phyloP scores from a whole-genome alignment of 306 rosid species.

The Malus asiatica region DNA sequence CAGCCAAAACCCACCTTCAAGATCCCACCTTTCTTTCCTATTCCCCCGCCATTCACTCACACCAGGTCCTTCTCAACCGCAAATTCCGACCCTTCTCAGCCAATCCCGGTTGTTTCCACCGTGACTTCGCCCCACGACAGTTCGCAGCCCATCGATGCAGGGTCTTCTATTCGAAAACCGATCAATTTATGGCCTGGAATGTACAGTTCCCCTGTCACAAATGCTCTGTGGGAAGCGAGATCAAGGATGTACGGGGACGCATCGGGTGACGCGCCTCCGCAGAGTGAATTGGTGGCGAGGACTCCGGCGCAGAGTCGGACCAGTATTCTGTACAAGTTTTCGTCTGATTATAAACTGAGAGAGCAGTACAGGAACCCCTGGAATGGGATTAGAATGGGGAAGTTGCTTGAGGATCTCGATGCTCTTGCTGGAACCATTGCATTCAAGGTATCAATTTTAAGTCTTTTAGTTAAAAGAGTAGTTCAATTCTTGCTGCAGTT shows the following conservation, averaged over 20 bases:
- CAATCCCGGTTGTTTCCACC: constrained; percentile 6
- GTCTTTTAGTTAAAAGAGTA: not conserved
- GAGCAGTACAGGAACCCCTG: constrained; percentile 86
- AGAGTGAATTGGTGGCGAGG: constrained; percentile 20
- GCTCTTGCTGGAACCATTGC: constrained; percentile 90
- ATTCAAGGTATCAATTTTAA: constrained; percentile 37
- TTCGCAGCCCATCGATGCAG: constrained; percentile 45
- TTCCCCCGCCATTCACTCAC: not conserved
- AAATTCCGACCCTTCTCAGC: not conserved
- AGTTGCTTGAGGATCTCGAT: constrained; percentile 76
- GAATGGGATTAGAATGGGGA: constrained; percentile 71
- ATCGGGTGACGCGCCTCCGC: not conserved
- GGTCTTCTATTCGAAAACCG: constrained; percentile 62
- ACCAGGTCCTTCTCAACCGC: not conserved
- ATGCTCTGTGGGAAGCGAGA: constrained; percentile 89
- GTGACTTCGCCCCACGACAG: not conserved
- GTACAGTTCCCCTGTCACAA: constrained; percentile 70
- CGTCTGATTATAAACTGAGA: constrained; percentile 56
- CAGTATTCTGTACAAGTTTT: constrained; percentile 50
- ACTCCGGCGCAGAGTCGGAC: constrained; percentile 59
- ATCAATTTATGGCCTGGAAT: constrained; percentile 64
- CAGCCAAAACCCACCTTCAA: not conserved
- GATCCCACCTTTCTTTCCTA: not conserved
- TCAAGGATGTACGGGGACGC: constrained; percentile 26
- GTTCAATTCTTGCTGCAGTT: not conserved